Base-by-base conservation (phyloP, 2,329 filamentous ascomycete genomes). In the Xylariaceae sp. region DNA sequence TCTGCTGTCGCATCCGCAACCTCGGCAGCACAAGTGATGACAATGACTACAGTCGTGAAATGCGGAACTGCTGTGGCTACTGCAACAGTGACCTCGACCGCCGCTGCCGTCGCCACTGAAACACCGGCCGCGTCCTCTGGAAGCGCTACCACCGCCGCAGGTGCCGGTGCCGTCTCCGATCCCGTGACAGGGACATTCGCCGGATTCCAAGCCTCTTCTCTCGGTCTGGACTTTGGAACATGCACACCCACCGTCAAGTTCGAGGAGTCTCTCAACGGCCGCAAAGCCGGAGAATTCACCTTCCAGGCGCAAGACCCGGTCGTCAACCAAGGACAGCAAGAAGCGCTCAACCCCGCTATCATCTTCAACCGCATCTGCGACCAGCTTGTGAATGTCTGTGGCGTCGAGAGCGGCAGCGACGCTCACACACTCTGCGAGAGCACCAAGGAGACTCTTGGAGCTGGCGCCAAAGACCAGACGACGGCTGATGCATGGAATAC, bases 351-450 rank as follows among this genome's bases (percentile, higher is more conserved):
- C 79, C 84, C 84, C 51, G 81, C 82, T 73, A 88, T 88, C 75
- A 88, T 88, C 74, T 86, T 83, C 66, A 87, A 86, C 76, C 80
- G 83, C 55, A 83, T 88, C 67, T 84, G 82, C 69, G 84, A 88
- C 69, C 83, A 87, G 72, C 76, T 88, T 53, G 77, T 70, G 64
- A 88, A 87, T 70, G 82, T 84, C 36, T 88, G 85, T 71, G 72
- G 74, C 38, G 84, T 84, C 48, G 84, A 83, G 64, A 75, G 72
- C 22, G 83, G 80, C 4, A 75, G 72, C 22, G 83, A 80, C 4
- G 85, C 83, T 48, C 75, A 80, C 58, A 65, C 75, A 12, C 74
- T 76, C 5, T 85, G 81, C 68, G 60, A 67, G 45, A 68, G 70
- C 19, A 83, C 82, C 2, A 73, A 84, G 70, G 72, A 60, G 2